A percentile compares a stretch with the other conserved stretches of the same genome.
These are phyloP conservation scores for Hydnum rufescens DNA, from an alignment of 768 basidiomycete genomes.

Conservation along the genomic window DNA sequence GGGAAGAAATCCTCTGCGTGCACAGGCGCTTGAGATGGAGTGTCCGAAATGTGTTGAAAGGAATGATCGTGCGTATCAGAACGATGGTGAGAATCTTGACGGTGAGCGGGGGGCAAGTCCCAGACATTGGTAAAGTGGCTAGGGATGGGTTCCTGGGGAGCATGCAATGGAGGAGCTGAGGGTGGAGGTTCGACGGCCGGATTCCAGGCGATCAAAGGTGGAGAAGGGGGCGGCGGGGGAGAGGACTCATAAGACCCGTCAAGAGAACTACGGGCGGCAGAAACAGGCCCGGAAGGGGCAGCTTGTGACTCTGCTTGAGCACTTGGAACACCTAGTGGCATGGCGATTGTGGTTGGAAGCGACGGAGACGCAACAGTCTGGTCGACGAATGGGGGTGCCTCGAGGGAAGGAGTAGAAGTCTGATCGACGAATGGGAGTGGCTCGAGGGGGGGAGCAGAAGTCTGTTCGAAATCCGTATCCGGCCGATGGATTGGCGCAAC, in stretches of 20 bases:
- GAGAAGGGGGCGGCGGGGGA: slow-evolving; percentile 32
- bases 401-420: too few species aligned
- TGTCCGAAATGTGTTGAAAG: slow-evolving; percentile 2
- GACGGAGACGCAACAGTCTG: too few species aligned
- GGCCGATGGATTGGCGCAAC: too few species aligned
- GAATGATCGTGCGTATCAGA: neutral
- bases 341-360: slow-evolving; percentile 1
- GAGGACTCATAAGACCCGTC: too few species aligned
- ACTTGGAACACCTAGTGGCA: neutral
- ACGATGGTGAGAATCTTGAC: neutral
- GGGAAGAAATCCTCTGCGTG: slow-evolving; percentile 31
- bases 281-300: too few species aligned
- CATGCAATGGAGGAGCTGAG: slow-evolving; percentile 27
- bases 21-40: neutral
- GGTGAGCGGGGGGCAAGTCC: slow-evolving; percentile 32
- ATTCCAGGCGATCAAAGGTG: slow-evolving; percentile 59
- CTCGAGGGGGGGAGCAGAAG: too few species aligned
- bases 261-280: too few species aligned
- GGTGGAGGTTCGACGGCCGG: slow-evolving; percentile 66
- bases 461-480: too few species aligned
- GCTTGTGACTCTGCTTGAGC: slow-evolving; percentile 6
- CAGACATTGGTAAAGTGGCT: slow-evolving; percentile 74
- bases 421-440: too few species aligned
- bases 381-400: too few species aligned
- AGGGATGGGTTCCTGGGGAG: slow-evolving; percentile 35